These are phyloP conservation scores for Raphanus sativus DNA, from an alignment of 345 rosid genomes.

Conservation along the genomic window DNA sequence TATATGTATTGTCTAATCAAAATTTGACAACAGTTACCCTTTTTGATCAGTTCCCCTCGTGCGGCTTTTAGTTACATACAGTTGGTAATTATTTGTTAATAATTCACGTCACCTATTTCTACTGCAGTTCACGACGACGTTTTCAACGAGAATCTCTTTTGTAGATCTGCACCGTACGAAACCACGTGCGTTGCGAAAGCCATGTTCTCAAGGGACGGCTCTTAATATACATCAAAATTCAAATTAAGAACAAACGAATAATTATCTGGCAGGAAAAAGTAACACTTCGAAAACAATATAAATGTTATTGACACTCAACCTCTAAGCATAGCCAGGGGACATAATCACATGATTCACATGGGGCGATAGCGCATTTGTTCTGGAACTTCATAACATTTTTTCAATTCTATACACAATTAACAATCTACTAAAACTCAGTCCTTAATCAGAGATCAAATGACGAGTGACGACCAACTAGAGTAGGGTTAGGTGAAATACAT, in stretches of 20 bases:
- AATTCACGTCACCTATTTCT: not conserved
- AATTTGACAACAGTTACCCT: not conserved
- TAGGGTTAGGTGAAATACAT: constrained; percentile 23
- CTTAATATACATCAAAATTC: constrained; percentile 34
- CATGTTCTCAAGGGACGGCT: constrained; percentile 32
- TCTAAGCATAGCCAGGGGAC: constrained; percentile 38
- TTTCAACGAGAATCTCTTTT: constrained; percentile 20
- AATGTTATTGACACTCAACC: constrained; percentile 28
- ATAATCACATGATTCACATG: constrained; percentile 33
- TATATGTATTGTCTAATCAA: no score
- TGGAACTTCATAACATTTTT: constrained; percentile 24
- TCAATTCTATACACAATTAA: not conserved
- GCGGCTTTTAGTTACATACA: constrained; percentile 3
- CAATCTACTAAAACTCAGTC: not conserved
- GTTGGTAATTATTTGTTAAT: not conserved
- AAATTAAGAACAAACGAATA: not conserved
- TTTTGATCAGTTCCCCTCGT: not conserved
- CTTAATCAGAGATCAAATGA: constrained; percentile 1
- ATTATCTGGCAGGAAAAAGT: not conserved
- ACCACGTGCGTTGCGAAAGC: constrained; percentile 33
- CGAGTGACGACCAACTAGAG: constrained; percentile 6
- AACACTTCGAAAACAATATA: not conserved
- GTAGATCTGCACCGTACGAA: constrained; percentile 34
- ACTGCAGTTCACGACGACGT: constrained; percentile 27
- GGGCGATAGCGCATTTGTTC: constrained; percentile 34